A percentile compares a stretch with the other conserved stretches of the same genome.
These are phyloP conservation scores for Zygotorulaspora florentina DNA, from an alignment of 805 yeast species.

Conservation along the genomic window DNA sequence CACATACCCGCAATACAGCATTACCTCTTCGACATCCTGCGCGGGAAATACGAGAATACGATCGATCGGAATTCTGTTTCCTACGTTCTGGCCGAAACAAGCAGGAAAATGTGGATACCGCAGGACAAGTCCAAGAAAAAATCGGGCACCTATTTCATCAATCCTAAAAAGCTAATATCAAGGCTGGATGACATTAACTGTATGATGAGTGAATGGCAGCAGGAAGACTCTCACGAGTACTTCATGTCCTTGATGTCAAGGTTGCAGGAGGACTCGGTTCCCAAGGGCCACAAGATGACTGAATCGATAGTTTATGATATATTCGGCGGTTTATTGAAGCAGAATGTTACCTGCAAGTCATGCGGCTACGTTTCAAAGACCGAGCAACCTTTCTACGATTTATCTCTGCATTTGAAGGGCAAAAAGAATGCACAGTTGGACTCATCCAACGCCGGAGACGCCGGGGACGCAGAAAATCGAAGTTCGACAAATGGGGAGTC, in stretches of 20 bases:
- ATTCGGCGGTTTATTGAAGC: constrained; percentile 86
- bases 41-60: constrained; percentile 45
- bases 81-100: constrained; percentile 61
- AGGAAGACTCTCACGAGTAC: constrained; percentile 96
- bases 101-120: constrained; percentile 64
- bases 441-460: background rate
- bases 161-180: constrained; percentile 69
- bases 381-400: constrained; percentile 88
- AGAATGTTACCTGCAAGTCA: constrained; percentile 73
- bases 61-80: constrained; percentile 59
- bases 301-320: constrained; percentile 83
- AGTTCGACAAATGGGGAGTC: background rate
- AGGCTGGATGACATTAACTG: constrained; percentile 82
- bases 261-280: constrained; percentile 88
- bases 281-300: constrained; percentile 80
- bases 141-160: constrained; percentile 42
- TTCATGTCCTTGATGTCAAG: constrained; percentile 87
- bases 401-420: constrained; percentile 71
- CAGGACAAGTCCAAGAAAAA: constrained; percentile 38
- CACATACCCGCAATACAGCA: constrained; percentile 90
- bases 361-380: constrained; percentile 85
- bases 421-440: constrained; percentile 36
- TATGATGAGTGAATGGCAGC: constrained; percentile 97
- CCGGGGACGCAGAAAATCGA: constrained; percentile 28
- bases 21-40: constrained; percentile 63